A percentile compares a stretch with the other conserved stretches of the same genome.
Conservation (phyloP, 805 yeast genomes). For the Wickerhamiella kurtzmanii region DNA sequence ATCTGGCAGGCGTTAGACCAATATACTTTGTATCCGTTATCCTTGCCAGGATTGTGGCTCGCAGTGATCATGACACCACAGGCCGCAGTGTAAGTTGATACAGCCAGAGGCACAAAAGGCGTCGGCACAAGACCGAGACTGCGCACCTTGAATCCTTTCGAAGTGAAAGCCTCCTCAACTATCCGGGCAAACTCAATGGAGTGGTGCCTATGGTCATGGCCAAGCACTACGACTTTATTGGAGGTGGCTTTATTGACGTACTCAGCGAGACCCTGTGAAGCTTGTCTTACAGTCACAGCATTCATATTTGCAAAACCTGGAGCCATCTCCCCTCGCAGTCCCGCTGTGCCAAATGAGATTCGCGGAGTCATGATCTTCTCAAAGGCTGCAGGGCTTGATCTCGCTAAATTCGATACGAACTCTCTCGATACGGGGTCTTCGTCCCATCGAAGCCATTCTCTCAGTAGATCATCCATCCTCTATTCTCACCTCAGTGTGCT, state of each 20-base stretch:
- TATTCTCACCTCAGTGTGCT: too few relatives aligned
- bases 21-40: constrained; percentile 91
- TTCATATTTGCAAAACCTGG: constrained; percentile 88
- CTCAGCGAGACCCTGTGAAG: constrained; percentile 39
- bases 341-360: constrained; percentile 86
- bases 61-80: constrained; percentile 76
- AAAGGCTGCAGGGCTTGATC: constrained; percentile 11
- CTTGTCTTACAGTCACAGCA: constrained; percentile 75
- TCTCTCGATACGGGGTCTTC: constrained; percentile 5
- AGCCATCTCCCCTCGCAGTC: constrained; percentile 74
- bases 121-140: constrained; percentile 45
- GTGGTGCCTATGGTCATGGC: constrained; percentile 82
- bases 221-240: constrained; percentile 49
- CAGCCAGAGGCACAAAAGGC: constrained; percentile 83
- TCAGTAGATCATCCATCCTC: neutral
- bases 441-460: constrained; percentile 4
- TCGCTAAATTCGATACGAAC: constrained; percentile 2
- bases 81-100: constrained; percentile 46
- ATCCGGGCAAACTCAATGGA: constrained; percentile 69
- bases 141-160: constrained; percentile 56
- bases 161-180: constrained; percentile 60
- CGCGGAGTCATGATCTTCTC: constrained; percentile 25
- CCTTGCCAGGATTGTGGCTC: constrained; percentile 34
- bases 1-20: constrained; percentile 92
- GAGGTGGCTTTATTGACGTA: constrained; percentile 25